Conservation (phyloP, 306 rosid genomes). For the Malus sieversii region DNA sequence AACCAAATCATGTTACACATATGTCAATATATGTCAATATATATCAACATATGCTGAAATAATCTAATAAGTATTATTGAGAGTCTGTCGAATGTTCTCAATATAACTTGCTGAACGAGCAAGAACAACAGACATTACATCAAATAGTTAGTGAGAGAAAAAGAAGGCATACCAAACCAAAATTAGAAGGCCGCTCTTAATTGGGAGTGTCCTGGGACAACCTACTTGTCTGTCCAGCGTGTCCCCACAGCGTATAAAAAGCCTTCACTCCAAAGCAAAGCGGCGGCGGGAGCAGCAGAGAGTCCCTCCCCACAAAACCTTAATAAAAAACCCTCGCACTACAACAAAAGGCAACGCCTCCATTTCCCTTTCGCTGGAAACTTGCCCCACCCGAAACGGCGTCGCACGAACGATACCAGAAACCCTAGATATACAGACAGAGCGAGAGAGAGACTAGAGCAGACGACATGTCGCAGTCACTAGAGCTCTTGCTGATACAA, state of each 20-base stretch:
- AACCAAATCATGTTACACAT: no score
- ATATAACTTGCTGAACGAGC: no score
- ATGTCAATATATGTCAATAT: no score
- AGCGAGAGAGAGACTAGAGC: not conserved
- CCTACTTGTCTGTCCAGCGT: not conserved
- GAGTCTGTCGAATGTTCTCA: no score
- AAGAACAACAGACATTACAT: no score
- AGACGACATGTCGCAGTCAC: slow-evolving; percentile 71
- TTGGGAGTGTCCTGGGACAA: not conserved
- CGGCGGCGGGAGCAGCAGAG: no score
- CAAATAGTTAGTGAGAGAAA: no score
- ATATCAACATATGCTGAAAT: no score
- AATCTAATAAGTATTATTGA: no score
- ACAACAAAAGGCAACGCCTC: not conserved
- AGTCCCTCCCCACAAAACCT: not conserved
- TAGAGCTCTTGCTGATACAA: slow-evolving; percentile 83
- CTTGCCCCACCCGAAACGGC: not conserved
- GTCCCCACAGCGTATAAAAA: slow-evolving; percentile 22
- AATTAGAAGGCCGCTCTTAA: no score
- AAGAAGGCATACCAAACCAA: no score
- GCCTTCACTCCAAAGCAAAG: slow-evolving; percentile 28
- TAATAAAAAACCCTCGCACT: not conserved
- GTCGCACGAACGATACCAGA: not conserved
- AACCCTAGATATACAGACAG: not conserved
- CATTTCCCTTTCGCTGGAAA: not conserved